Base-by-base conservation (phyloP, 495 filamentous ascomycete species). In the Hypomontagnella monticulosa region DNA sequence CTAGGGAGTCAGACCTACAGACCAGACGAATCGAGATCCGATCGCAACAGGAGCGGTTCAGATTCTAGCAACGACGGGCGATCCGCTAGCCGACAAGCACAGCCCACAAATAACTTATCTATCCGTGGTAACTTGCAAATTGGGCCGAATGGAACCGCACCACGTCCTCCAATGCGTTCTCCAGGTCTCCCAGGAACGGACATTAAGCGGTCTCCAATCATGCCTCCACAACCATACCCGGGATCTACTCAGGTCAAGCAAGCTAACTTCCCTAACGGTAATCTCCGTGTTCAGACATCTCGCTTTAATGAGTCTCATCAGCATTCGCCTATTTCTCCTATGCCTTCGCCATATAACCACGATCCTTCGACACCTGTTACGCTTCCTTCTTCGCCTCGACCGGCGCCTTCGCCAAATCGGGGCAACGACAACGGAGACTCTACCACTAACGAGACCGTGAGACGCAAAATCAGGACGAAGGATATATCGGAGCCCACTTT, bases 401-500 rank as follows among this genome's bases (percentile, higher is more conserved):
- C 74, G n/a, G 64, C 54, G 15, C 63, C 66, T 33, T 71, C 73
- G 2, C 74, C 69, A 11, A 57, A 47, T 2, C 67, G 55, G 36
- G 67, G 66, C 23, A 68, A 64, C 27, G 71, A 74, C 7, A 64
- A 34, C 63, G 69, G 36, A 0, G 53, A 65, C 33, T 38, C 67
- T 2, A 55, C 8, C 32, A 40, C 70, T n/a, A 67, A 74, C 19
- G 72, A 72, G 32, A 18, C 80, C 74, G 54, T 66, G 37, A 95
- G 92, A 79, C 85, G 85, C 36, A 79, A 84, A 0, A 79, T 95
- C 46, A 88, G 86, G 67, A 93, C 94, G 70, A 78, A 83, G 33
- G 85, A 89, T 23, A 96, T 97, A 37, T 94, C 91, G 2, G 93
- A 95, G 64, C 93, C 93, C 0, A 90, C 84, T 0, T 89, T 96